These are phyloP conservation scores for Talaromyces trachyspermus DNA, from an alignment of 495 filamentous ascomycete genomes.

Conservation along the genomic window DNA sequence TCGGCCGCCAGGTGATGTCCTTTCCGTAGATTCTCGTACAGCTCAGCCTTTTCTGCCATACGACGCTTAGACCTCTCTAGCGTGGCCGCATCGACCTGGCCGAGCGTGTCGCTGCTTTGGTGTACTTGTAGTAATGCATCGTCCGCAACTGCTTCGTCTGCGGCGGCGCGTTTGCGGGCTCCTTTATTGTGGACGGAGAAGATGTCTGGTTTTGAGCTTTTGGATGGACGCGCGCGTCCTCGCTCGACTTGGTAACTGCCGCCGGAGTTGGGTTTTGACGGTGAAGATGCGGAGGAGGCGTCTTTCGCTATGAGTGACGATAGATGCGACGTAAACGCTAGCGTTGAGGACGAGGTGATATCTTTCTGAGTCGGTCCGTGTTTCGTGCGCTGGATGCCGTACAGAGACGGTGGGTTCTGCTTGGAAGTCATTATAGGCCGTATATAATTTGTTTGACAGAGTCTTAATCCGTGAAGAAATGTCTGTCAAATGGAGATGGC, in stretches of 20 bases:
- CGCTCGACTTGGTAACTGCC: constrained; percentile 20
- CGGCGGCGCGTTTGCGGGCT: constrained; percentile 54
- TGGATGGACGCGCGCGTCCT: constrained; percentile 59
- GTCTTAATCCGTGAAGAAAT: too few relatives aligned
- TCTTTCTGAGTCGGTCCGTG: constrained; percentile 41
- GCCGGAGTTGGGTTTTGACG: constrained; percentile 22
- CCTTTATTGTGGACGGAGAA: constrained; percentile 67
- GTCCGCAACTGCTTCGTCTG: constrained; percentile 27
- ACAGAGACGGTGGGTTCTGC: constrained; percentile 50
- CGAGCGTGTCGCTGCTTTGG: constrained; percentile 30
- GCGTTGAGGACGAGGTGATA: constrained; percentile 61
- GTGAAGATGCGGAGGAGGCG: constrained; percentile 4
- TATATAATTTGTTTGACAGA: too few relatives aligned
- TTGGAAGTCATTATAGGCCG: constrained; percentile 16
- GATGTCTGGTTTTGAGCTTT: constrained; percentile 56
- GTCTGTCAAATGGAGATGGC: not conserved
- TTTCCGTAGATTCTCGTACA: constrained; percentile 81
- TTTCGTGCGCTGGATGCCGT: constrained; percentile 63
- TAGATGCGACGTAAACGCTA: constrained; percentile 73
- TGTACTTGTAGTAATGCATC: constrained; percentile 22
- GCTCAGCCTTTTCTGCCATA: constrained; percentile 78
- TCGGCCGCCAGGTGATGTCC: constrained; percentile 43
- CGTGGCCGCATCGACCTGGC: constrained; percentile 34
- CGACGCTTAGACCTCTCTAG: constrained; percentile 59
- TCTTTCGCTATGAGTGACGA: constrained; percentile 59